phyloP scores from a whole-genome alignment of 148 eudicot genomes.

The Amaranthus hypochondriacus region DNA sequence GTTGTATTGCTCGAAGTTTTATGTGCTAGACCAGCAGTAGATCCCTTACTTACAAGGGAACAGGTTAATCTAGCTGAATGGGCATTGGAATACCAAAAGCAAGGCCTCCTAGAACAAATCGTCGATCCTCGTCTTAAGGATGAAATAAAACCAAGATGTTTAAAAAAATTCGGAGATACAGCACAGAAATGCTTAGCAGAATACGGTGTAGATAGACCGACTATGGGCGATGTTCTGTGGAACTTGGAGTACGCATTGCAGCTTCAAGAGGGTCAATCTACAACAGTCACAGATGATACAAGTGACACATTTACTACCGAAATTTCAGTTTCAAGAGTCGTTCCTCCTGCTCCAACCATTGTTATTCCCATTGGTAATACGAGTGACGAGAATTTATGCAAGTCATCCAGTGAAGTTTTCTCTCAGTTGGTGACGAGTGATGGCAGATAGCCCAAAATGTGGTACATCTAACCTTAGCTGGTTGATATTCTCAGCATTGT shows the following conservation, averaged over 20 bases:
- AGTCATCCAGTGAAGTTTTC: slow-evolving; percentile 57
- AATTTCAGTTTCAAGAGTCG: slow-evolving; percentile 27
- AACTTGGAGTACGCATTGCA: slow-evolving; percentile 80
- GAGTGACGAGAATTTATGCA: slow-evolving; percentile 43
- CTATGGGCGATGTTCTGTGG: slow-evolving; percentile 96
- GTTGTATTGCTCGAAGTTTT: slow-evolving; percentile 88
- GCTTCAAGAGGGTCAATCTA: slow-evolving; percentile 53
- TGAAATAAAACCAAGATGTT: slow-evolving; percentile 50
- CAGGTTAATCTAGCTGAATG: slow-evolving; percentile 91
- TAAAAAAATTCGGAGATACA: slow-evolving; percentile 73
- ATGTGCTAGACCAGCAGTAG: slow-evolving; percentile 93
- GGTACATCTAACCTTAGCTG: neutral
- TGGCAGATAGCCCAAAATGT: slow-evolving; percentile 49
- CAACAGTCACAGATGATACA: slow-evolving; percentile 26
- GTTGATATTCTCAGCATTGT: slow-evolving; percentile 12
- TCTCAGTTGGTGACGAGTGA: slow-evolving; percentile 72
- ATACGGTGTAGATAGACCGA: slow-evolving; percentile 87
- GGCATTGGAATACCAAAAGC: slow-evolving; percentile 73
- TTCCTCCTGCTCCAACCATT: slow-evolving; percentile 24
- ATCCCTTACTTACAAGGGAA: slow-evolving; percentile 70
- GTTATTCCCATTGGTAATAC: slow-evolving; percentile 18
- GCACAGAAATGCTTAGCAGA: slow-evolving; percentile 92
- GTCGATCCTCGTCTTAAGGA: slow-evolving; percentile 57
- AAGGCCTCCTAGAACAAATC: slow-evolving; percentile 59
- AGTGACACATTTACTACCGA: slow-evolving; percentile 25